These are phyloP conservation scores for Penicillium longicatenatum DNA, from an alignment of 495 filamentous ascomycete genomes.

Conservation along the genomic window DNA sequence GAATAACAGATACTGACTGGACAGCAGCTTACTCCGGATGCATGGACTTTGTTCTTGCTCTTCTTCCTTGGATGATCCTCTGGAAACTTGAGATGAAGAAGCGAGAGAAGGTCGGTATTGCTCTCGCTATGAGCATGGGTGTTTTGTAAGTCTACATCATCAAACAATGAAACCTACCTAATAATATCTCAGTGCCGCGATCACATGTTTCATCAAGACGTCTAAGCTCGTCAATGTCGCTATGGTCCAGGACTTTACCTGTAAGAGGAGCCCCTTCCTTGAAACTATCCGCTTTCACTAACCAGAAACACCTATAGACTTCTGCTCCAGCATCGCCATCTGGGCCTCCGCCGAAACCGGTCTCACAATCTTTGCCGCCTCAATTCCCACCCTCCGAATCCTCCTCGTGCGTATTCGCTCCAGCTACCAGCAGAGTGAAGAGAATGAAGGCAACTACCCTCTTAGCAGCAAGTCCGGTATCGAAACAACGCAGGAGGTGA, in stretches of 20 bases:
- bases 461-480: not conserved
- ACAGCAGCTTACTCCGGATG: slow-evolving; percentile 27
- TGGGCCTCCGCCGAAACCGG: slow-evolving; percentile 32
- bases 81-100: slow-evolving; percentile 32
- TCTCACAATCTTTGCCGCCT: slow-evolving; percentile 29
- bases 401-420: slow-evolving; percentile 21
- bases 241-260: slow-evolving; percentile 29
- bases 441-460: not conserved
- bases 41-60: slow-evolving; percentile 30
- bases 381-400: slow-evolving; percentile 27
- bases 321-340: slow-evolving; percentile 20
- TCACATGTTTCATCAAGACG: slow-evolving; percentile 28
- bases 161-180: not conserved
- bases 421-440: slow-evolving; percentile 8
- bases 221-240: slow-evolving; percentile 21
- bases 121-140: slow-evolving; percentile 32
- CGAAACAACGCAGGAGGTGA: slow-evolving; percentile 3
- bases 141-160: slow-evolving; percentile 19
- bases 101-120: slow-evolving; percentile 29
- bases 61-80: slow-evolving; percentile 27
- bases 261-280: slow-evolving; percentile 8
- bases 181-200: slow-evolving; percentile 18
- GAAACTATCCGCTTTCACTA: not conserved
- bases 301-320: slow-evolving; percentile 4
- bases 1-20: not conserved